Base-by-base conservation (phyloP, 306 rosid genomes). In the Datisca glomerata region DNA sequence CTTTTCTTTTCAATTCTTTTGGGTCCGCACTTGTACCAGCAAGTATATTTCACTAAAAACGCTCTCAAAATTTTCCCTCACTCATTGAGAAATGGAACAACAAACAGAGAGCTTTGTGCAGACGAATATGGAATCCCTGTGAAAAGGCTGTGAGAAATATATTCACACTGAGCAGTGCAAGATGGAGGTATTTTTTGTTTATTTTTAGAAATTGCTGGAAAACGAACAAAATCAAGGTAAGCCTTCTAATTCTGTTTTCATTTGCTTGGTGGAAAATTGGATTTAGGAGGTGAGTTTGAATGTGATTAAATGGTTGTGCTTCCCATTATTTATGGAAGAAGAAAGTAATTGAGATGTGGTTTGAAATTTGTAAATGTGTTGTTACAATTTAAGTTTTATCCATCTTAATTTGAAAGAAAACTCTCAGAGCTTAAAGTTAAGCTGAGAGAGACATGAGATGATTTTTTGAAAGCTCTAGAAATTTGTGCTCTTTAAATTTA, bases 381-480 rank as follows among this genome's bases (percentile, higher is more conserved):
- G 18, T 33, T 13, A 1, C 24, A 45, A 19, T 55, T 12, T 28
- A 14, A 27, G 4, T 52, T 24, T 39, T 21, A 12, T 50, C 5
- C 6, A 9, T 18, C 7, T 21, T 31, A 31, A 24, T 5, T 9
- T 39, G 6, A 55, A 82, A 94, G 63, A 19, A 66, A 76, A 38
- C 4, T 76, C 29, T 56, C 60, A 43, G 75, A 76, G 33, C 32
- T 48, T 18, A 84, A 77, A 72, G 70, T 43, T 41, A 70, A 67
- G 41, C 45, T 84, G 60, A 75, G 82, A 47, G 75, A 75, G 50
- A 73, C 78, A 0, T 95, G 84, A 57, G 95, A 78, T 68, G 86
- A 77, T 21, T 68, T 83, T 68, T 87, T 84, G 27, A 77, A 72
- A 70, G 77, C 93, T 34, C 59, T 79, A n/a, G 79, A 83, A 57